A percentile compares a stretch with the other conserved stretches of the same genome.
Evolutionary conservation across 371 early-diverging fungal species (phyloP).

Genomic region (Aphelidium insulamus): DNA sequence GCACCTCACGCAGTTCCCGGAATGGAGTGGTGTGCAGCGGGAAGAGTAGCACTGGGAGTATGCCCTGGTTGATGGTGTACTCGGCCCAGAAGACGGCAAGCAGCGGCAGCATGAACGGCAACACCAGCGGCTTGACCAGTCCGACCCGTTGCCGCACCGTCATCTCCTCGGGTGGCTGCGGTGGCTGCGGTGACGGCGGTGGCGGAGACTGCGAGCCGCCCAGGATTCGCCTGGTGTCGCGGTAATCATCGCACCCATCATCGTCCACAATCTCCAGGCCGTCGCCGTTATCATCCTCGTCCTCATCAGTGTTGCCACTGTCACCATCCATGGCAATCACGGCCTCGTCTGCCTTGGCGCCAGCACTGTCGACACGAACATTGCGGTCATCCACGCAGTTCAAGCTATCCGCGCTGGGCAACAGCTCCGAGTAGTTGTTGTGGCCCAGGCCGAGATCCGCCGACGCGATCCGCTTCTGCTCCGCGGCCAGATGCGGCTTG

Average conservation of each 20-base stretch:
- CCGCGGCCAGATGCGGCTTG: too few species aligned
- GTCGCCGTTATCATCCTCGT: not conserved
- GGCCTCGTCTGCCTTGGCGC: too few species aligned
- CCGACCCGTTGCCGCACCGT: conserved; percentile 9
- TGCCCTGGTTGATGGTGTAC: conserved; percentile 25
- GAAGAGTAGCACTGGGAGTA: conserved; percentile 14
- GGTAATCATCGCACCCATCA: not conserved
- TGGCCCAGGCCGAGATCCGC: too few species aligned
- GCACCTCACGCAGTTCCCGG: conserved; percentile 10
- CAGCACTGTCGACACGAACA: too few species aligned
- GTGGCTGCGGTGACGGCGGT: not conserved
- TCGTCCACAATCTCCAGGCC: not conserved
- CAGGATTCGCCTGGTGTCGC: too few species aligned
- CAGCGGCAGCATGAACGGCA: conserved; percentile 15
- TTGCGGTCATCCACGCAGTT: too few species aligned
- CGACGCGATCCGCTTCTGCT: too few species aligned
- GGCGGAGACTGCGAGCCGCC: too few species aligned
- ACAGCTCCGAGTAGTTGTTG: too few species aligned
- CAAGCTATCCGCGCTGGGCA: too few species aligned
- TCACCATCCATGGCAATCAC: too few species aligned
- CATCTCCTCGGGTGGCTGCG: conserved; percentile 6
- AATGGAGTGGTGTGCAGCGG: conserved; percentile 15
- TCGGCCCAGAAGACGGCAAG: conserved; percentile 16
- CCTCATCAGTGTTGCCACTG: not conserved
- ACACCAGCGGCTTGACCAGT: conserved; percentile 8